Evolutionary conservation across 2,329 filamentous ascomycete genomes (phyloP).

Genomic region (Zymoseptoria ardabiliae): DNA sequence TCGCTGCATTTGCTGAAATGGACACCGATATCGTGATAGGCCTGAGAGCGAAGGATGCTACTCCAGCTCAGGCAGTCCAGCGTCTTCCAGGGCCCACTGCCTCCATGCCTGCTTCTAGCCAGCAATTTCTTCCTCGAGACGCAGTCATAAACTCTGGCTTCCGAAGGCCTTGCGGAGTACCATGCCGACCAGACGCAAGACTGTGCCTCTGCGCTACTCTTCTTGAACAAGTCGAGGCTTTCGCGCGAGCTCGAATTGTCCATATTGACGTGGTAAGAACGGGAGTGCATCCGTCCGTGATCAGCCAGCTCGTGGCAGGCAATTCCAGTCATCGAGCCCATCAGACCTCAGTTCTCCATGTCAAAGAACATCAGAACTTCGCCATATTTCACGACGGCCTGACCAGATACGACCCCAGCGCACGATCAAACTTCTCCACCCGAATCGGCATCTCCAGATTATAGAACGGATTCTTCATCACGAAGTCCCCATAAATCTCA

Average conservation of each 20-base stretch:
- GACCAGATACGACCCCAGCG: constrained; percentile 28
- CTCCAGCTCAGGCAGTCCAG: too few relatives aligned
- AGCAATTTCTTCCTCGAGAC: too few relatives aligned
- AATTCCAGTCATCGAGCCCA: not conserved
- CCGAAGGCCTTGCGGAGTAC: too few relatives aligned
- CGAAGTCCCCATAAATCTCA: constrained; percentile 90
- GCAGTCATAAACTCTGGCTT: too few relatives aligned
- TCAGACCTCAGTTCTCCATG: not conserved
- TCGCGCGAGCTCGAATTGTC: not conserved
- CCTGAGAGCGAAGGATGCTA: not conserved
- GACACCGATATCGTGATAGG: not conserved
- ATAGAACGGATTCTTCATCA: constrained; percentile 99
- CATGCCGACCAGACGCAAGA: too few relatives aligned
- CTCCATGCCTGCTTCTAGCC: too few relatives aligned
- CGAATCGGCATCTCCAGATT: constrained; percentile 95
- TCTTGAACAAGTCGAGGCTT: too few relatives aligned
- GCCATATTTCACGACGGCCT: constrained; percentile 20
- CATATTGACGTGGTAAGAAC: not conserved
- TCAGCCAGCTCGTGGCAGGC: not conserved
- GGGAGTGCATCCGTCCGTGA: too few relatives aligned
- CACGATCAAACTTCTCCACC: constrained; percentile 90
- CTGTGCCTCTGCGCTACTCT: too few relatives aligned
- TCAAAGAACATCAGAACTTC: not conserved
- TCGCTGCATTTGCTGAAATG: not conserved
- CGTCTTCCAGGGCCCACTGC: too few relatives aligned